Evolutionary conservation across 768 basidiomycete genomes (phyloP).

Genomic region (Exsudoporus frostii): DNA sequence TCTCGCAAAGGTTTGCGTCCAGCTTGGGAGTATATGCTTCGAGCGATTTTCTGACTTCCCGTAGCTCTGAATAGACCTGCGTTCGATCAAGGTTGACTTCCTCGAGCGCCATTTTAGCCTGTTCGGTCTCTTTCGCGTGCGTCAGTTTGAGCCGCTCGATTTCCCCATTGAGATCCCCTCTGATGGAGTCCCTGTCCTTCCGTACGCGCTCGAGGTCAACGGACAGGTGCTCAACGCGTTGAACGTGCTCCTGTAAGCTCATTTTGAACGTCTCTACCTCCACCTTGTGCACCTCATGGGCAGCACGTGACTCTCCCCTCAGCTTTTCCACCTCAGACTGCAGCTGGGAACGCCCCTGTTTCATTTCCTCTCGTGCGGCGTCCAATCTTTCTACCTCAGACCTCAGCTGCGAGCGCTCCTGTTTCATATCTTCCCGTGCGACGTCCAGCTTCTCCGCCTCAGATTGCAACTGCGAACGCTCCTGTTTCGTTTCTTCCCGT

Average conservation of each 20-base stretch:
- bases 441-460: conserved; percentile 8
- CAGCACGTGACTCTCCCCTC: conserved; percentile 10
- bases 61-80: conserved; percentile 22
- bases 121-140: conserved; percentile 13
- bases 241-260: conserved; percentile 17
- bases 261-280: conserved; percentile 18
- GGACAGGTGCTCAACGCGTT: conserved; percentile 19
- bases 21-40: conserved; percentile 17
- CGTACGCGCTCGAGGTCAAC: conserved; percentile 25
- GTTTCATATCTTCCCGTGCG: conserved; percentile 8
- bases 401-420: conserved; percentile 7
- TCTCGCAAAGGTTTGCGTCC: conserved; percentile 17
- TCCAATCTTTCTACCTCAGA: conserved; percentile 11
- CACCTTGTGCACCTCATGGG: conserved; percentile 3
- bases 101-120: conserved; percentile 22
- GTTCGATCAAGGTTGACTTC: conserved; percentile 21
- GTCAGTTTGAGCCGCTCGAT: conserved; percentile 19
- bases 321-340: conserved; percentile 11
- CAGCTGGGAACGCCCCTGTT: conserved; percentile 9
- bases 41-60: conserved; percentile 18
- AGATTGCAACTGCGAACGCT: conserved; percentile 6
- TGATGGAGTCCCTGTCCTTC: conserved; percentile 23
- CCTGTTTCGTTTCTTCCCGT: conserved; percentile 11
- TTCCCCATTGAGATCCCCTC: conserved; percentile 15
- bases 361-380: conserved; percentile 6